Evolutionary conservation across 805 yeast species (phyloP), one percentile per base, ranked within the genome.

Genomic region (Torulaspora maleeae): DNA sequence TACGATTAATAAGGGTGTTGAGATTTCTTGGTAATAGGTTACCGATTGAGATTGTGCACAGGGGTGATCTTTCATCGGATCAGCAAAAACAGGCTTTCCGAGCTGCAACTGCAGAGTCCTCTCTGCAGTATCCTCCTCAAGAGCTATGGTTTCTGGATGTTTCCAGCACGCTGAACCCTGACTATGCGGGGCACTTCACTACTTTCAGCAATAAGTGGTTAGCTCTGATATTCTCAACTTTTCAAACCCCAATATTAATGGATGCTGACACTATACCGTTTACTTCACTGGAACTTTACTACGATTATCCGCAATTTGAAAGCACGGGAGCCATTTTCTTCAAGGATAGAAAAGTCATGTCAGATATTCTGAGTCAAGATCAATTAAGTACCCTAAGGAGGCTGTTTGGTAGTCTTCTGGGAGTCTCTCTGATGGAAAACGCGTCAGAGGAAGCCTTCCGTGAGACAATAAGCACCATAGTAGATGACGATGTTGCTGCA

Each of bases 231-330:
- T 77, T 76, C 61, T 65, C 66, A 36, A 70, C 78, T 19, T 78
- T 77, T 50, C 70, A 71, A 41, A 76, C 75, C 47, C 62, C 74
- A 19, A 68, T 78, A 10, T 61, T 78, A 27, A 45, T 78, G 45
- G 82, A 78, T 55, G 76, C 80, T 4, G 82, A 78, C 50, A 63
- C 78, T 0, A 78, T 75, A 2, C 68, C 76, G 2, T 59, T 76
- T 39, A 67, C 70, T 36, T 61, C 67, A 12, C 69, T 75, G 6
- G 66, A 67, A n/a, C 53, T 54, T n/a, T 55, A 56, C 43, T 71
- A 72, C 48, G 54, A 66, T 15, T 52, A 69, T 27, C 51, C 56
- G n/a, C 64, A 64, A 24, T 75, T 67, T 54, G 45, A 57, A 32
- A 56, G 62, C 3, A 59, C 67, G 3, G 70, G 72, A 7, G 68